Base-by-base conservation (phyloP, 345 rosid genomes). In the Reutealis trisperma region DNA sequence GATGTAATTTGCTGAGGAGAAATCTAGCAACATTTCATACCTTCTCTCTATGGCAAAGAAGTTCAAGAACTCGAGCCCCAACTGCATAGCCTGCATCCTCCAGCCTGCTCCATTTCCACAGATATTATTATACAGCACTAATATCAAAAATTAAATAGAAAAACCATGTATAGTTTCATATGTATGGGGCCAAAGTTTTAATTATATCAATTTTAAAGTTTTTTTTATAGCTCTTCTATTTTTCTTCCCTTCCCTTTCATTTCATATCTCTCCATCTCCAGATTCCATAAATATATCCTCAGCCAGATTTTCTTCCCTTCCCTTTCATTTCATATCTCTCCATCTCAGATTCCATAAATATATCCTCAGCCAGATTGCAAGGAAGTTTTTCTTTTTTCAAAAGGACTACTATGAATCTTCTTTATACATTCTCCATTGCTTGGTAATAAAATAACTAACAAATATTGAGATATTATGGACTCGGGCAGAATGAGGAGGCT, bases 41-140 rank as follows among this genome's bases (percentile, higher is more conserved):
- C 91, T 91, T 96, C 24, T 92, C 97, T 58, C 98, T 82, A 57
- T 93, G 90, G 83, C 98, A 96, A 76, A 96, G 92, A 80, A 93
- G 98, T 80, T 93, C 97, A 34, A 93, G 84, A 85, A 91, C 91
- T 64, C 97, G 90, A 83, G 92, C 91, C 49, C 99, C 98, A 30
- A 93, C 94, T 24, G 98, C 91, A 74, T 90, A 93, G 41, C 99
- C 98, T 41, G 97, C 99, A 86, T 93, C 98, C 88, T 96, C 99
- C 77, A 96, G 86, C 84, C 98, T 96, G 80, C 63, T 60, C 69
- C 71, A 80, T 32, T 34, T 52, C 41, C 62, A 73, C 60, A 60
- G 61, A 60, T 44, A 73, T 63, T 19, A 62, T 60, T 6, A 70
- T 8, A 76, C 11, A 25, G 41, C 21, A 19, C 4, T 34, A 24